Conservation (phyloP, 2,329 filamentous ascomycete genomes). For the Colletotrichum echinochloae region DNA sequence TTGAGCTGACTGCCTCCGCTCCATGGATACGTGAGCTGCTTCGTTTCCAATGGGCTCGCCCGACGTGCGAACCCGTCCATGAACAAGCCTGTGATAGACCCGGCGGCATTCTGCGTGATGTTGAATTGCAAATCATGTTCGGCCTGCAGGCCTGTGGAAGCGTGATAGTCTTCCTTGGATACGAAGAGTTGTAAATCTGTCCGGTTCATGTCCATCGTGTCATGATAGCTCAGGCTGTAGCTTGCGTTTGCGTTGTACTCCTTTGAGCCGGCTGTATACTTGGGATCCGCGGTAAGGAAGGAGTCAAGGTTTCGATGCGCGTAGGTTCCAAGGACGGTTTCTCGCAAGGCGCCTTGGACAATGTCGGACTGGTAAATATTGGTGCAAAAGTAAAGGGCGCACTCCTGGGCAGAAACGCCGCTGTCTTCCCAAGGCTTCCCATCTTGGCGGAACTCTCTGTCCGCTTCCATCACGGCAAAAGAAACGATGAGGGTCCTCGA, state of each 20-base stretch:
- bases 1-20: neutral
- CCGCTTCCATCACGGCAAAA: neutral
- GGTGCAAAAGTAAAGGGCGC: slow-evolving; percentile 1
- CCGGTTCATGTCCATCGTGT: neutral
- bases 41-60: neutral
- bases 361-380: neutral
- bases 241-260: neutral
- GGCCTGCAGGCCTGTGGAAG: neutral
- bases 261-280: neutral
- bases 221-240: neutral
- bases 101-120: slow-evolving; percentile 6
- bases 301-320: neutral
- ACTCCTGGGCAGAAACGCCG: neutral
- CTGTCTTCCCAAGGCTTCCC: neutral
- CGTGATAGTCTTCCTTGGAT: neutral
- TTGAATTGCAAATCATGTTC: neutral
- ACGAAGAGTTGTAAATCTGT: slow-evolving; percentile 1
- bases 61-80: neutral
- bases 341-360: neutral
- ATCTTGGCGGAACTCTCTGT: neutral
- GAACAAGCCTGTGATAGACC: neutral
- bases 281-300: neutral
- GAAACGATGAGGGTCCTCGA: neutral
- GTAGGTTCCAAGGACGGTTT: neutral
- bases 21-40: neutral